phyloP scores from a whole-genome alignment of 2,329 filamentous ascomycete genomes.

The Aureobasidium uvarum region DNA sequence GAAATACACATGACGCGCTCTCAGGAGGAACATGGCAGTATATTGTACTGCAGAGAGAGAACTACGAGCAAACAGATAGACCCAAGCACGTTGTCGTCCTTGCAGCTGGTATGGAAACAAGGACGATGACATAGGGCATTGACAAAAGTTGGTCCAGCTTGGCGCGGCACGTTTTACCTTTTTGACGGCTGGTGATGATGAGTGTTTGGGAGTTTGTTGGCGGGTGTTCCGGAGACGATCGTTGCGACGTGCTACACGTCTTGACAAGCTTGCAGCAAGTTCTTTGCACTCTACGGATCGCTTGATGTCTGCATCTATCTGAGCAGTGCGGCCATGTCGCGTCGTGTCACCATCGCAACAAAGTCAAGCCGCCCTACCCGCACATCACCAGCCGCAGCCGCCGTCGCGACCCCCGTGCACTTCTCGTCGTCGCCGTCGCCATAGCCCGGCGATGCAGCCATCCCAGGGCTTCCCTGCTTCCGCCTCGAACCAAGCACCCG shows the following conservation, averaged over 20 bases:
- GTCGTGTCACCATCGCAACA: slow-evolving; percentile 23
- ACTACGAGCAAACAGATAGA: not conserved
- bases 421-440: slow-evolving; percentile 9
- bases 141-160: not conserved
- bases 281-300: not conserved
- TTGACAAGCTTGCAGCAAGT: not conserved
- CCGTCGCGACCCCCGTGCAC: not conserved
- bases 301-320: slow-evolving; percentile 11
- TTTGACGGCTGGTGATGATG: slow-evolving; percentile 21
- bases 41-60: not conserved
- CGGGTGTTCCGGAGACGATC: not conserved
- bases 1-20: not conserved
- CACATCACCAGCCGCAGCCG: slow-evolving; percentile 1
- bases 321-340: slow-evolving; percentile 23
- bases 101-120: not conserved
- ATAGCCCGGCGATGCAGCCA: slow-evolving; percentile 28
- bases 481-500: slow-evolving; percentile 25
- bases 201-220: slow-evolving; percentile 24
- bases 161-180: slow-evolving; percentile 19
- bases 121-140: not conserved
- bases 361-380: slow-evolving; percentile 11
- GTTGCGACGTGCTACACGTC: not conserved
- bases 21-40: not conserved
- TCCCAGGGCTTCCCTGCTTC: slow-evolving; percentile 18
- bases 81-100: not conserved